These are phyloP conservation scores for Cucumis cinereus DNA, from an alignment of 306 rosid species.

Conservation along the genomic window DNA sequence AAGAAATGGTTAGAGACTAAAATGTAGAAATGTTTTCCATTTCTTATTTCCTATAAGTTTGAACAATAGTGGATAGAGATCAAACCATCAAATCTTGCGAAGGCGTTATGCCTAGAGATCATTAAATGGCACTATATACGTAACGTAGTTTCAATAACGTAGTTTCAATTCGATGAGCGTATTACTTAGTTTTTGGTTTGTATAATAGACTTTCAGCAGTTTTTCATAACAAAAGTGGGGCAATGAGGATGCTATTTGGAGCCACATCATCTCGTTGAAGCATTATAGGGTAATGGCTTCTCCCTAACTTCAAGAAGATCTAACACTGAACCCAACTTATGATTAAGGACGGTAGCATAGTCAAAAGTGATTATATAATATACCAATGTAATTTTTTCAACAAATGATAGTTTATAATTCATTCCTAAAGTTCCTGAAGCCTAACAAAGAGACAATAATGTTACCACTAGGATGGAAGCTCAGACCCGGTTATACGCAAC, in stretches of 20 bases:
- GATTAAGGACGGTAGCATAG: neutral
- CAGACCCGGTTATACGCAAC: conserved; percentile 89
- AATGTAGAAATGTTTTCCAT: too few relatives aligned
- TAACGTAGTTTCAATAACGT: neutral
- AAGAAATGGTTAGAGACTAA: neutral
- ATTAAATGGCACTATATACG: too few relatives aligned
- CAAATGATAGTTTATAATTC: neutral
- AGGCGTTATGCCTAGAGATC: too few relatives aligned
- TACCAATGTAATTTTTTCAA: neutral
- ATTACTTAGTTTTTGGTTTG: neutral
- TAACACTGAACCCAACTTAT: neutral
- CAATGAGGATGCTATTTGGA: neutral
- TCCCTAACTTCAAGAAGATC: neutral
- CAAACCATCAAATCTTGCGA: too few relatives aligned
- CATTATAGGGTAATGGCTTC: neutral
- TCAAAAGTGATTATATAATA: neutral
- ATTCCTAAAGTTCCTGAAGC: conserved; percentile 3
- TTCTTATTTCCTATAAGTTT: too few relatives aligned
- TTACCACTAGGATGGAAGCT: conserved; percentile 13
- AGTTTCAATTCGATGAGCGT: neutral
- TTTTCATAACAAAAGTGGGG: neutral
- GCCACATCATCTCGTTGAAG: neutral
- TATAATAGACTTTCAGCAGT: neutral
- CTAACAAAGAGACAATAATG: neutral
- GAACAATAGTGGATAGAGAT: too few relatives aligned